Evolutionary conservation across 2,329 filamentous ascomycete genomes (phyloP).

Genomic region (Dactylellina cionopaga): DNA sequence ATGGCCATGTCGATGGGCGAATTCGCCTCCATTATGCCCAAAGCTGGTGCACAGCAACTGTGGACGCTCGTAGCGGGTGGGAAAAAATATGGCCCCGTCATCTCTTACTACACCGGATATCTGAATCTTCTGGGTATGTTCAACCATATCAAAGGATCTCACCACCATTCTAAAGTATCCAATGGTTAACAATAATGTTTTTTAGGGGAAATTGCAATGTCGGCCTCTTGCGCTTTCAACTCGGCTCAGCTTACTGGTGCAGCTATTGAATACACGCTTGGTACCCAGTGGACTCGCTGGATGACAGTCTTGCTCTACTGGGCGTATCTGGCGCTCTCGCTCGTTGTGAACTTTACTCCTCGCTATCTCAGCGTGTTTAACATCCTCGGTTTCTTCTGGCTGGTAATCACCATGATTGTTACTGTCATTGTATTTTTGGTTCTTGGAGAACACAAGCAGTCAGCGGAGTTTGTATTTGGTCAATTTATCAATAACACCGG

Average conservation of each 20-base stretch:
- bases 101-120: conserved; percentile 51
- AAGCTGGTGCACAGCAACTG: conserved; percentile 48
- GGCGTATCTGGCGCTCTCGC: conserved; percentile 39
- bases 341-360: conserved; percentile 50
- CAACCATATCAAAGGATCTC: background rate
- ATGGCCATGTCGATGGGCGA: conserved; percentile 49
- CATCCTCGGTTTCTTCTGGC: conserved; percentile 43
- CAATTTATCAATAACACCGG: conserved; percentile 48
- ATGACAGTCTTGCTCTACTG: conserved; percentile 51
- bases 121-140: conserved; percentile 46
- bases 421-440: conserved; percentile 43
- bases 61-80: conserved; percentile 46
- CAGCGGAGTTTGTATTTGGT: conserved; percentile 42
- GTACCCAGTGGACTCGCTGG: conserved; percentile 42
- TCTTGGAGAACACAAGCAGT: conserved; percentile 46
- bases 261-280: conserved; percentile 35
- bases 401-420: conserved; percentile 36
- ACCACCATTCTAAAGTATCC: background rate
- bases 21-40: conserved; percentile 51
- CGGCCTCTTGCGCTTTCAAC: conserved; percentile 51
- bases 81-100: conserved; percentile 41
- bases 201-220: conserved; percentile 51
- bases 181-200: background rate
- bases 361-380: conserved; percentile 50
- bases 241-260: conserved; percentile 50